Evolutionary conservation across 257 asterid genomes (phyloP), one percentile per base, ranked within the genome.

Genomic region (Jacaranda copaia): DNA sequence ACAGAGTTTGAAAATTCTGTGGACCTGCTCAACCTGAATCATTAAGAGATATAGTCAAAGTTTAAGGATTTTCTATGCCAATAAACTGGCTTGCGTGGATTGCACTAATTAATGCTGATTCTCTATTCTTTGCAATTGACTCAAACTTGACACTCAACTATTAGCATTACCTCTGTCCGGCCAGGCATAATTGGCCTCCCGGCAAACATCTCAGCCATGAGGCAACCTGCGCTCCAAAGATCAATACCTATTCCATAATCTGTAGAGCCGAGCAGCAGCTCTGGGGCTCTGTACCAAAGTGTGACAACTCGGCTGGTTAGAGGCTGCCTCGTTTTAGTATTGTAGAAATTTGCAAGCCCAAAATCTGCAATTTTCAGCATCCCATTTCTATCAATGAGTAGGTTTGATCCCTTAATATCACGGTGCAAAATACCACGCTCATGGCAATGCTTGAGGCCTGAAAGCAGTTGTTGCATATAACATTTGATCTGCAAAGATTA

Each of bases 221-320:
- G 94, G 76, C 98, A 93, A 4, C 98, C 98, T 1, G 80, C 96
- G 43, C 98, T 93, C 98, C 97, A 93, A 16, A 93, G 89, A 86
- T 93, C 98, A 48, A 89, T 89, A 0, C 93, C 97, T 25, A 73
- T 43, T 20, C 97, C 97, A 77, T 93, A 93, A 13, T 93, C 92
- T 0, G 96, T 91, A 5, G 97, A 80, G 9, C 97, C 98, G 8
- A 93, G 36, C n/a, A 93, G 84, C 32, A 93, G 85, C 87, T 93
- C 97, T 0, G 96, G 97, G 6, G 97, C 96, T 74, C 97, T 72
- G 12, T 93, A 91, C 98, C 98, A 93, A 70, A 93, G 93, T 3
- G 98, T 93, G 76, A 93, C 98, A 16, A 93, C 98, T 18, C 95
- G 87, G 74, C 79, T 93, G 46, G 98, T 93, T 12, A 89, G 78